A percentile compares a stretch with the other conserved stretches of the same genome.
phyloP scores from a whole-genome alignment of 768 basidiomycete genomes.

The Neoboletus subvelutipes region DNA sequence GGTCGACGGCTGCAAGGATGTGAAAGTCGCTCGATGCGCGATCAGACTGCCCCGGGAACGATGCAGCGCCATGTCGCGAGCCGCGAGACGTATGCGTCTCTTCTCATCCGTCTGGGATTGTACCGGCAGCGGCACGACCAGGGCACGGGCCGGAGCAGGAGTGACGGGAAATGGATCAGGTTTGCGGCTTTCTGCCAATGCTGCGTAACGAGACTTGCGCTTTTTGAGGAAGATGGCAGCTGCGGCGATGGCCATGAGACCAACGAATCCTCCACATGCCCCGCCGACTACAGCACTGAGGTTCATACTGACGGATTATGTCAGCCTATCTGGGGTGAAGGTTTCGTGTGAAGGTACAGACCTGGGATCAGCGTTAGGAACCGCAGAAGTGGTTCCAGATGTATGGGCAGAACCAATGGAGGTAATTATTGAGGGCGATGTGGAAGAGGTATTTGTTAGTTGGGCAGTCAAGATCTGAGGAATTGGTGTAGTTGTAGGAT shows the following conservation, averaged over 20 bases:
- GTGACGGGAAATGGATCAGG: conserved; percentile 5
- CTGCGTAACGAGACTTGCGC: background rate
- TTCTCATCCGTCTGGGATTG: background rate
- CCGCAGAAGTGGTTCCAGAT: background rate
- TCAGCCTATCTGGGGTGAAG: background rate
- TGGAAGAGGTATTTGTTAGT: background rate
- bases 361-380: background rate
- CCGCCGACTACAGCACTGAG: conserved; percentile 5
- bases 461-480: background rate
- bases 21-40: background rate
- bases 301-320: background rate
- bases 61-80: background rate
- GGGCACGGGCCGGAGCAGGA: background rate
- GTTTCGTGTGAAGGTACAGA: background rate
- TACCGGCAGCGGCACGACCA: background rate
- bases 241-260: background rate
- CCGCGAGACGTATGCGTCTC: background rate
- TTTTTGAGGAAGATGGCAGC: conserved; percentile 5
- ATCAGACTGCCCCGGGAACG: background rate
- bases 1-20: background rate
- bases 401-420: background rate
- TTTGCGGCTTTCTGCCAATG: background rate
- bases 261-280: conserved; percentile 7
- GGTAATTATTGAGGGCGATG: background rate
- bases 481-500: background rate